These are phyloP conservation scores for Liriodendron chinense DNA, from an alignment of 164 flowering plant genomes.

Conservation along the genomic window DNA sequence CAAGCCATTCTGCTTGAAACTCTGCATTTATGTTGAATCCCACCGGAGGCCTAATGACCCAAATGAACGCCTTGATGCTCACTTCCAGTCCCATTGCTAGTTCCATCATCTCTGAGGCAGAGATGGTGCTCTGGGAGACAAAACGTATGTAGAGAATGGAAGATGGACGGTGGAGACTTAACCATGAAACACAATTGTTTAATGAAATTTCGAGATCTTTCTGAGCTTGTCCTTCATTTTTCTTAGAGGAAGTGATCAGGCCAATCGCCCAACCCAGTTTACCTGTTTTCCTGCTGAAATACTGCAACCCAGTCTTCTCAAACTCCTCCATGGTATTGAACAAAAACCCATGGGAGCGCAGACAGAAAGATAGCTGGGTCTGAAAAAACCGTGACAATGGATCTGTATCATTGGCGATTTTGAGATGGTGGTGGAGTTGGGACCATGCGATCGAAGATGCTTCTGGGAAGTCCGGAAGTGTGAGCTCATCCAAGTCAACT, in stretches of 20 bases:
- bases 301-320: conserved; percentile 6
- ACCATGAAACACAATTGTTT: too few relatives aligned
- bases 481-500: conserved; percentile 9
- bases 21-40: conserved; percentile 18
- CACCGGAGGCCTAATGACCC: conserved; percentile 33
- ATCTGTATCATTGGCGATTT: background rate
- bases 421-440: conserved; percentile 2
- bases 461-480: conserved; percentile 13
- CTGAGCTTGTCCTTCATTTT: background rate
- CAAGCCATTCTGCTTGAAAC: conserved; percentile 22
- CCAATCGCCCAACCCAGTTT: conserved; percentile 16
- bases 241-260: too few relatives aligned
- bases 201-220: conserved; percentile 10
- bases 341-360: conserved; percentile 10
- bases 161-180: conserved; percentile 31
- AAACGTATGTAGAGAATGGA: conserved; percentile 58
- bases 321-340: conserved; percentile 15
- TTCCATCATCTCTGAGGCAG: conserved; percentile 44
- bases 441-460: conserved; percentile 1
- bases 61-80: conserved; percentile 37
- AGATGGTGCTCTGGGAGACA: conserved; percentile 54
- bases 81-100: conserved; percentile 52
- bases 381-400: background rate
- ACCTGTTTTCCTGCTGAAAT: background rate
- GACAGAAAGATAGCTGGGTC: background rate